Percentiles rank a stretch among this genome's conserved stretches.
phyloP scores from a whole-genome alignment of 2,329 filamentous ascomycete genomes.

The Trichoderma sp. region DNA sequence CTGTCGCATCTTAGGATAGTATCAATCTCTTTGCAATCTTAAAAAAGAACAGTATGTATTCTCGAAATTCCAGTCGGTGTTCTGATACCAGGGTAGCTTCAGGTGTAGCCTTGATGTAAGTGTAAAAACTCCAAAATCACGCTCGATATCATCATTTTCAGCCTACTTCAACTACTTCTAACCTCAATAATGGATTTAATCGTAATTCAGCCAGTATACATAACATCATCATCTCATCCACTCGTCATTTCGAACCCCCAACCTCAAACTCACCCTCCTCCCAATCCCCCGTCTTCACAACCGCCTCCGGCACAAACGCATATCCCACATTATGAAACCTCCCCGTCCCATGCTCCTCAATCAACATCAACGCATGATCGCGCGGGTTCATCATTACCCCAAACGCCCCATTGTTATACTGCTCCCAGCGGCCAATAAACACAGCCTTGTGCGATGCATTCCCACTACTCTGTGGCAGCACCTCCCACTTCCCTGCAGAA shows the following conservation, averaged over 20 bases:
- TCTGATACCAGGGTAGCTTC: not conserved
- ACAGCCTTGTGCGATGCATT: slow-evolving; percentile 6
- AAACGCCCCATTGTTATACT: slow-evolving; percentile 23
- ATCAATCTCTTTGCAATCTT: not conserved
- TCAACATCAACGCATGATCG: slow-evolving; percentile 13
- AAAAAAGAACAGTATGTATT: not conserved
- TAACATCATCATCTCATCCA: not conserved
- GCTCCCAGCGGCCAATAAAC: slow-evolving; percentile 1
- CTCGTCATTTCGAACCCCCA: not conserved
- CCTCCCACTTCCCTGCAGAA: not conserved
- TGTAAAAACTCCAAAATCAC: not conserved
- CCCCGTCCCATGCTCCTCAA: not conserved
- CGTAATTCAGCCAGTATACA: not conserved
- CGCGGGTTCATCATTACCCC: not conserved
- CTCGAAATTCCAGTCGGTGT: not conserved
- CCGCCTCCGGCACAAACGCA: slow-evolving; percentile 11
- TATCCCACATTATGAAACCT: slow-evolving; percentile 6
- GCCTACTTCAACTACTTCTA: not conserved
- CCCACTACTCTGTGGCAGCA: not conserved
- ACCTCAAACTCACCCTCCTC: not conserved
- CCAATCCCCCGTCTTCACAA: slow-evolving; percentile 10
- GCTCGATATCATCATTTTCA: not conserved
- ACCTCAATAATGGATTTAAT: not conserved
- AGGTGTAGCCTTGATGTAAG: not conserved
- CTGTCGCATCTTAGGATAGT: not conserved